A percentile compares a stretch with the other conserved stretches of the same genome.
These are phyloP conservation scores for Thelonectria rubi DNA, from an alignment of 2,329 filamentous ascomycete species.

Conservation along the genomic window DNA sequence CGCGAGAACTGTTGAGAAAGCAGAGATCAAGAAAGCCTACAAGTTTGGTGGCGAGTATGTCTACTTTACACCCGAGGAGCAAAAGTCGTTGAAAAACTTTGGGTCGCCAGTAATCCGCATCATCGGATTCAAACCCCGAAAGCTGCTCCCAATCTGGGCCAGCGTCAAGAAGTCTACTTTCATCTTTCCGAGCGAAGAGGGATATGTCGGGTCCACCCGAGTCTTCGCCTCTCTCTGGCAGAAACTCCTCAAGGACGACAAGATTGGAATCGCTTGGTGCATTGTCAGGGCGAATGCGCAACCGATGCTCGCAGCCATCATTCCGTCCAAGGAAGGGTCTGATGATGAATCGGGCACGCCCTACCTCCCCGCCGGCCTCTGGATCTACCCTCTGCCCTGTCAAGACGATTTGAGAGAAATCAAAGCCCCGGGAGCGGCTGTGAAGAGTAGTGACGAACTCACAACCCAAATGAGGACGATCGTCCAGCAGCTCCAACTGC, in stretches of 20 bases:
- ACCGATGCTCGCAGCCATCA: conserved; percentile 81
- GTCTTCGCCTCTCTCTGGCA: conserved; percentile 92
- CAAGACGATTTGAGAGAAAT: conserved; percentile 85
- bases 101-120: conserved; percentile 85
- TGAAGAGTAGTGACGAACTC: conserved; percentile 72
- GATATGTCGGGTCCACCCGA: conserved; percentile 88
- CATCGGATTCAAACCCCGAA: conserved; percentile 90
- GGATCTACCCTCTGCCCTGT: conserved; percentile 88
- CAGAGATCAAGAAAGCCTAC: conserved; percentile 89
- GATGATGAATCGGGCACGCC: conserved; percentile 74
- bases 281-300: conserved; percentile 82
- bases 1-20: conserved; percentile 78
- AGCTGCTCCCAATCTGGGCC: conserved; percentile 81
- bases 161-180: conserved; percentile 88
- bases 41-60: conserved; percentile 95
- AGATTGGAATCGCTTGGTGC: conserved; percentile 90
- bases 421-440: conserved; percentile 66
- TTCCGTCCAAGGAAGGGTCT: conserved; percentile 75
- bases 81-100: conserved; percentile 79
- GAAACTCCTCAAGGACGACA: conserved; percentile 81
- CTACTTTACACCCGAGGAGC: conserved; percentile 85
- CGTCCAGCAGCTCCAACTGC: conserved; percentile 87
- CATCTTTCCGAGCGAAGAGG: conserved; percentile 92
- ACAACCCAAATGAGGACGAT: conserved; percentile 84
- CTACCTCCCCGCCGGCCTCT: conserved; percentile 82